Evolutionary conservation across 2,329 filamentous ascomycete species (phyloP).

Genomic region (Colletotrichum endophyticum): DNA sequence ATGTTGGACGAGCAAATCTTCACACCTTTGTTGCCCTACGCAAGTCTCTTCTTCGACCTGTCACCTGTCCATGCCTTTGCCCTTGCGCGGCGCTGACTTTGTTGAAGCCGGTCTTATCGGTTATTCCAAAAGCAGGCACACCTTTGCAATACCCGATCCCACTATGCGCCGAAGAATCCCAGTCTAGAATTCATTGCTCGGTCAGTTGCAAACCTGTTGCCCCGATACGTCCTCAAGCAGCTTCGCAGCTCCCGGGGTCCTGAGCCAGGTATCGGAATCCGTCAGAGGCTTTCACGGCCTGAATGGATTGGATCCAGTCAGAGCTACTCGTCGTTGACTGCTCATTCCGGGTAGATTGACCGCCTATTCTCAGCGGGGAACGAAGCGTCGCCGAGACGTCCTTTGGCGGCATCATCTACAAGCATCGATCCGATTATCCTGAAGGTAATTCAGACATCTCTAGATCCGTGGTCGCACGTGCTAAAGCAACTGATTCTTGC

Average conservation of each 20-base stretch:
- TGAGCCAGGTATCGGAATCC: not conserved
- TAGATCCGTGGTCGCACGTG: not conserved
- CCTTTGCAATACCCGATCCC: not conserved
- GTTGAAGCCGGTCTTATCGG: not conserved
- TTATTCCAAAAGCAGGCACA: not conserved
- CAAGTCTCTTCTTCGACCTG: not conserved
- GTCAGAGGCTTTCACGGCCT: not conserved
- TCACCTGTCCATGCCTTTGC: not conserved
- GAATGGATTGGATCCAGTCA: not conserved
- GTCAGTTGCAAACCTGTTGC: not conserved
- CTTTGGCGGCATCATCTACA: not conserved
- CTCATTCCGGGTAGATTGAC: not conserved
- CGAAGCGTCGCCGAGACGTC: not conserved
- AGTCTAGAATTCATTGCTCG: not conserved
- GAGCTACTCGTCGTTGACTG: not conserved
- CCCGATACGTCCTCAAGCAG: not conserved
- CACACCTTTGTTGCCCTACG: not conserved
- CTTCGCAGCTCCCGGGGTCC: not conserved
- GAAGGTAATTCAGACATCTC: not conserved
- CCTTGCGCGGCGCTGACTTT: not conserved
- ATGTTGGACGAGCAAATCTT: not conserved
- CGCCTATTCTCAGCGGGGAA: not conserved
- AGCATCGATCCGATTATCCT: not conserved
- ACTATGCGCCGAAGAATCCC: not conserved
- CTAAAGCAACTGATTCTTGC: not conserved